Percentiles rank a stretch among this genome's conserved stretches.
Evolutionary conservation across 208 protist genomes (phyloP).

Genomic region (Endotrypanum monterogeii): DNA sequence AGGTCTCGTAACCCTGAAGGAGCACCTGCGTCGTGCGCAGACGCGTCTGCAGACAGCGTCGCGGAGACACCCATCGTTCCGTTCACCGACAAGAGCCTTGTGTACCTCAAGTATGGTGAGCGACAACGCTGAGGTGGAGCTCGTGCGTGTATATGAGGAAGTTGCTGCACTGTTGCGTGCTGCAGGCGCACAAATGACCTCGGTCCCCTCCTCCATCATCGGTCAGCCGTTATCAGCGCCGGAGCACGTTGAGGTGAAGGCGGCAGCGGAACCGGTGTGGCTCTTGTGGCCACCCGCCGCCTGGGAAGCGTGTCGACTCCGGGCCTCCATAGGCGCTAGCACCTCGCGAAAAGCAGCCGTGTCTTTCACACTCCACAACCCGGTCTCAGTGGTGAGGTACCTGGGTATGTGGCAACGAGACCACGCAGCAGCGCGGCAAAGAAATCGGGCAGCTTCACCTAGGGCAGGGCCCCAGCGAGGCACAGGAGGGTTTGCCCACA

Average conservation of each 20-base stretch:
- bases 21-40: conserved; percentile 4
- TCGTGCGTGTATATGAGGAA: neutral
- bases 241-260: too few species aligned
- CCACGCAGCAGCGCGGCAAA: conserved; percentile 6
- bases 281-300: conserved; percentile 23
- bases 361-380: conserved; percentile 13
- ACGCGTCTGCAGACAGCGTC: neutral
- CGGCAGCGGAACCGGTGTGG: neutral
- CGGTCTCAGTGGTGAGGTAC: conserved; percentile 10
- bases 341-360: too few species aligned
- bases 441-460: neutral
- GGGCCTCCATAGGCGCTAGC: neutral
- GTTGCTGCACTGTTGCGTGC: neutral
- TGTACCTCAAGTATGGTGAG: neutral
- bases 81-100: neutral
- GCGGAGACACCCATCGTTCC: neutral
- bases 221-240: neutral
- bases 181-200: neutral
- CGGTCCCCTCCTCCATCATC: neutral
- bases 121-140: neutral
- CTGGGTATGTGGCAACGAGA: conserved; percentile 14
- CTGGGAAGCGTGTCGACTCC: conserved; percentile 7
- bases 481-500: neutral
- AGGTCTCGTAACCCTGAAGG: neutral
- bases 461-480: too few species aligned